These are phyloP conservation scores for Arthrobotrys pseudoclavata DNA, from an alignment of 2,329 filamentous ascomycete genomes.

Conservation along the genomic window DNA sequence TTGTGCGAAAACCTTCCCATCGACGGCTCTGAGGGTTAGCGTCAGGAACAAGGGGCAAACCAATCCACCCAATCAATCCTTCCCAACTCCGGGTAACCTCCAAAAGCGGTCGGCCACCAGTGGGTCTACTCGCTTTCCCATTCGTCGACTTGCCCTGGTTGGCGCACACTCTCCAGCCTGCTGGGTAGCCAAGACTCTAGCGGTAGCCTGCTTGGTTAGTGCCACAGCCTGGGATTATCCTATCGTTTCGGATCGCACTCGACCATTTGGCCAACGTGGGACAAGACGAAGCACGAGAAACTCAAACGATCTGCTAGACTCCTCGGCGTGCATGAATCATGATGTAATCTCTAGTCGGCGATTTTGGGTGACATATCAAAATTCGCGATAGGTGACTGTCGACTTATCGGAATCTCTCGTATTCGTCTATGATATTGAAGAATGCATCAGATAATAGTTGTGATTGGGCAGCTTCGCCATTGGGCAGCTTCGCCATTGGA, in stretches of 20 bases:
- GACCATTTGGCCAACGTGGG: conserved; percentile 24
- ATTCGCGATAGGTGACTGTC: conserved; percentile 37
- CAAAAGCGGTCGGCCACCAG: conserved; percentile 46
- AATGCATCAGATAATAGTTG: neutral
- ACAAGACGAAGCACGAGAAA: conserved; percentile 27
- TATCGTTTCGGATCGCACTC: conserved; percentile 42
- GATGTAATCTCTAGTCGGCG: conserved; percentile 59
- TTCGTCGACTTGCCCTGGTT: conserved; percentile 45
- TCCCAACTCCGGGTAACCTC: conserved; percentile 48
- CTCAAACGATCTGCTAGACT: conserved; percentile 6
- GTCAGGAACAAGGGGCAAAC: conserved; percentile 59
- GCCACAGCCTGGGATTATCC: conserved; percentile 18
- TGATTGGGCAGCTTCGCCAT: conserved; percentile 29
- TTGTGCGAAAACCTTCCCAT: conserved; percentile 29
- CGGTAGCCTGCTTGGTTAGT: conserved; percentile 44
- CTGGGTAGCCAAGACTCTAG: conserved; percentile 49
- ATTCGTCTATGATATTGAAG: conserved; percentile 23
- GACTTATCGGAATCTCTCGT: conserved; percentile 28
- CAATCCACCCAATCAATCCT: conserved; percentile 54
- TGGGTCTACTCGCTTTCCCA: conserved; percentile 39
- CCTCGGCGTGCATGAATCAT: conserved; percentile 47
- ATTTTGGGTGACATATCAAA: conserved; percentile 38
- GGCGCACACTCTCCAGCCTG: conserved; percentile 24
- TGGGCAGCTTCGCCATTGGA: conserved; percentile 16
- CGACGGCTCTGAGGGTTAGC: conserved; percentile 37